Evolutionary conservation across 2,329 filamentous ascomycete species (phyloP).

Genomic region (Alternaria viburni): DNA sequence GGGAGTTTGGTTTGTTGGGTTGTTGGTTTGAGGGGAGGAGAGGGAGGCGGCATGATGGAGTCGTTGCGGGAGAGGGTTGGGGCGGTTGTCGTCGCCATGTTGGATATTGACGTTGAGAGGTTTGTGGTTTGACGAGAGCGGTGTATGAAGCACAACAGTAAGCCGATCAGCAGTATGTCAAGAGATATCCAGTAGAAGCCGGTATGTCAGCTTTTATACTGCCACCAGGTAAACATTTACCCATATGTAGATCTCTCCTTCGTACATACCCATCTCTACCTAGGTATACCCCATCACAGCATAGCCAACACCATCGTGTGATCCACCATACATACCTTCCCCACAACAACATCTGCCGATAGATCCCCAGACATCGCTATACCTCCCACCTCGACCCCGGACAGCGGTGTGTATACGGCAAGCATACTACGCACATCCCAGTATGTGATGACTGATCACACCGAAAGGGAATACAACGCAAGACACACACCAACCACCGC

Average conservation of each 20-base stretch:
- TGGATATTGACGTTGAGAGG: not conserved
- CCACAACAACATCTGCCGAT: not conserved
- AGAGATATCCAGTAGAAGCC: not conserved
- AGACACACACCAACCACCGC: no score
- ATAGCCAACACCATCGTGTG: not conserved
- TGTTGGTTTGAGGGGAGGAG: not conserved
- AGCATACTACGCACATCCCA: no score
- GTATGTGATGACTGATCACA: no score
- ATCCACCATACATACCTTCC: not conserved
- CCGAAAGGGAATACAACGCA: no score
- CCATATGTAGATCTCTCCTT: not conserved
- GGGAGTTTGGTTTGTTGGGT: constrained; percentile 1
- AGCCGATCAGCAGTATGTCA: not conserved
- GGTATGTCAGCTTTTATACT: not conserved
- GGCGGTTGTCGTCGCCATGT: not conserved
- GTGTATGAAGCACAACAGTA: not conserved
- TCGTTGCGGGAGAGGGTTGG: not conserved
- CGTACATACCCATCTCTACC: not conserved
- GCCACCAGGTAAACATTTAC: not conserved
- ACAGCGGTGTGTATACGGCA: no score
- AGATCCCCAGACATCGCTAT: not conserved
- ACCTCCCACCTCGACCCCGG: no score
- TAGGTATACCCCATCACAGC: not conserved
- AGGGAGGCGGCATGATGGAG: not conserved
- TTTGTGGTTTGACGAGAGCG: not conserved